phyloP scores from a whole-genome alignment of 768 basidiomycete genomes.

The Neoboletus brunneissimus region DNA sequence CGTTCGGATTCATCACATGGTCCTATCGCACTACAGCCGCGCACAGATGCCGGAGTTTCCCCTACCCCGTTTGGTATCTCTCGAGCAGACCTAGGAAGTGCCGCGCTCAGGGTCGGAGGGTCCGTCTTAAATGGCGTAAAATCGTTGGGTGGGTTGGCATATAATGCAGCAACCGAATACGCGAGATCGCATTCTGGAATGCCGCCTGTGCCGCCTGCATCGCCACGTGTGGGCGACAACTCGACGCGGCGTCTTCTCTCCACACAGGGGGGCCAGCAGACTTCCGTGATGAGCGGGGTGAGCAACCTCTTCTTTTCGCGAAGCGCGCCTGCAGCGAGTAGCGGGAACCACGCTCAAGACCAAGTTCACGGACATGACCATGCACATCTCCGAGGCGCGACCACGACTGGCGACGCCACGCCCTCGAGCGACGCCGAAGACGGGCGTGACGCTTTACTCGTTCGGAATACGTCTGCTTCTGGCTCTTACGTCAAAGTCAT shows the following conservation, averaged over 20 bases:
- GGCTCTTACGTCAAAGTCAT: conserved; percentile 49
- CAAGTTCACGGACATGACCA: neutral
- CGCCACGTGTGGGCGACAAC: conserved; percentile 1
- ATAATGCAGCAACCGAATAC: conserved; percentile 43
- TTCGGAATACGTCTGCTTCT: no score
- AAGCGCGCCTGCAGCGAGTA: conserved; percentile 49
- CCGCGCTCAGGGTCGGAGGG: conserved; percentile 59
- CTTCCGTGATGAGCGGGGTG: conserved; percentile 27
- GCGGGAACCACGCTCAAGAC: conserved; percentile 11
- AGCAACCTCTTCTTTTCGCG: conserved; percentile 51
- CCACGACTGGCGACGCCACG: conserved; percentile 6
- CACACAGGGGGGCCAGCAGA: conserved; percentile 20
- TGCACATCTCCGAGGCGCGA: conserved; percentile 14
- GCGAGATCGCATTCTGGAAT: conserved; percentile 34
- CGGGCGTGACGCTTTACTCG: conserved; percentile 1
- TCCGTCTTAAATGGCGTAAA: conserved; percentile 63
- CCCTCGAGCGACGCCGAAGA: conserved; percentile 12
- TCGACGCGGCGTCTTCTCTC: conserved; percentile 18
- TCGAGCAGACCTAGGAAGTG: conserved; percentile 50
- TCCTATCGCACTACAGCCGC: conserved; percentile 16
- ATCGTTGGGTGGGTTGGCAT: conserved; percentile 59
- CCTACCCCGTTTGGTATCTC: conserved; percentile 34
- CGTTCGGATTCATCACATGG: conserved; percentile 22
- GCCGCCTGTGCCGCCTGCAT: conserved; percentile 4
- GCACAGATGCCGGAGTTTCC: conserved; percentile 24